Percentiles rank a stretch among this genome's conserved stretches.
phyloP scores from a whole-genome alignment of 495 filamentous ascomycete genomes.

The Annulohypoxylon maeteangense region DNA sequence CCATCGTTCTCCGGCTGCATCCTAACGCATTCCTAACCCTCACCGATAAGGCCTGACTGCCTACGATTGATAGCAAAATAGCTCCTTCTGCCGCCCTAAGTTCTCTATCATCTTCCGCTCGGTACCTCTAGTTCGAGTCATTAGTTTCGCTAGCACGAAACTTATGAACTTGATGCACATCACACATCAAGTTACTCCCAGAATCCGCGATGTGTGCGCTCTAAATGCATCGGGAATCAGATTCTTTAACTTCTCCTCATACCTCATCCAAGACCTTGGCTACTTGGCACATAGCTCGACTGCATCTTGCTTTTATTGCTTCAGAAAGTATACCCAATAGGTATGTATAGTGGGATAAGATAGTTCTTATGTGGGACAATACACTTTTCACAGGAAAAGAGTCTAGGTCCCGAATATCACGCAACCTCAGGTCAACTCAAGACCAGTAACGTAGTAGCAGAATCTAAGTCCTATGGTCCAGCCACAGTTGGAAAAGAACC shows the following conservation, averaged over 20 bases:
- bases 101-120: neutral
- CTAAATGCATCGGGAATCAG: neutral
- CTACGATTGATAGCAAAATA: conserved; percentile 4
- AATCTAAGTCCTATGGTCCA: neutral
- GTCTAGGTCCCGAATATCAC: neutral
- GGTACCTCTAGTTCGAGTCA: neutral
- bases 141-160: neutral
- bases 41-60: conserved; percentile 15
- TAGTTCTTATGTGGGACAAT: neutral
- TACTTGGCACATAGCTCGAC: neutral
- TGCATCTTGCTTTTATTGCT: neutral
- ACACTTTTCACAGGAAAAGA: neutral
- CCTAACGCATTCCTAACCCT: conserved; percentile 6
- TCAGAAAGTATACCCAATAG: neutral
- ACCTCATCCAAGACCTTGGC: neutral
- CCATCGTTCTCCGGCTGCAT: conserved; percentile 16
- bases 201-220: neutral
- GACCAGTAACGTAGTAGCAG: neutral
- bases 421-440: neutral
- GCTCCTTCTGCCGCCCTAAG: neutral
- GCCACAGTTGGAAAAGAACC: neutral
- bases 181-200: neutral
- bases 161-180: neutral
- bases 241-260: neutral
- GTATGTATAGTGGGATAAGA: conserved; percentile 2